Base-by-base conservation (phyloP, 1,139 yeast species). In the Geotrichum phurueaensis region DNA sequence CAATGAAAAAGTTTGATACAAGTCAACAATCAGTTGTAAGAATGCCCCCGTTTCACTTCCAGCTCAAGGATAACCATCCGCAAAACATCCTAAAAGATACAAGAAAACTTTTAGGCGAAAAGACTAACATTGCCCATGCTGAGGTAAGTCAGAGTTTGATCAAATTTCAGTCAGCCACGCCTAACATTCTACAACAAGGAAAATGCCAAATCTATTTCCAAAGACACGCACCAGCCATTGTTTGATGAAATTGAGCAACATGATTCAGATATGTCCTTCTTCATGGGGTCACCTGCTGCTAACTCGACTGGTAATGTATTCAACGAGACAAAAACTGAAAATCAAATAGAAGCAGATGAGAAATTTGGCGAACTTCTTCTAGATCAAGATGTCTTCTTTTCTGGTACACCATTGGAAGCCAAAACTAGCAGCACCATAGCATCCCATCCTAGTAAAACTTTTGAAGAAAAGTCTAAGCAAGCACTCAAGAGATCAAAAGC, bases 81-180 rank as follows among this genome's bases (percentile, higher is more conserved):
- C 60, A 58, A 10, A 54, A 58, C 20, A 58, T 58, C 13, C 58
- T 58, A 15, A 58, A 58, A 31, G 60, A 58, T 45, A 58, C 60
- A 18, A 50, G 52, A 23, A 54, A 48, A 18, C 52, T 58, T 9
- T 25, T 58, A 15, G 53, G 52, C n/a, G 58, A 58, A 29, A 58
- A 58, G 43, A 58, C 60, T n/a, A 58, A 58, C 23, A 52, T 23
- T 5, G 53, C 43, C 22, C 54, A 49, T 22, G 20, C 13, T 7
- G 50, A 48, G 18, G 60, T 53, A 43, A 22, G 45, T 39, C 20
- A n/a, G 23, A 47, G 53, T 48, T 20, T 3, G 5, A 27, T 39
- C 36, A 29, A 29, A 20, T 20, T 31, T 36, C 23, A 12, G 9
- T 13, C 58, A 20, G 39, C 2, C 31, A 3, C 13, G 5, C 20